Evolutionary conservation across 306 rosid species (phyloP), one percentile per base, ranked within the genome.

Genomic region (Cicer cuneatum): DNA sequence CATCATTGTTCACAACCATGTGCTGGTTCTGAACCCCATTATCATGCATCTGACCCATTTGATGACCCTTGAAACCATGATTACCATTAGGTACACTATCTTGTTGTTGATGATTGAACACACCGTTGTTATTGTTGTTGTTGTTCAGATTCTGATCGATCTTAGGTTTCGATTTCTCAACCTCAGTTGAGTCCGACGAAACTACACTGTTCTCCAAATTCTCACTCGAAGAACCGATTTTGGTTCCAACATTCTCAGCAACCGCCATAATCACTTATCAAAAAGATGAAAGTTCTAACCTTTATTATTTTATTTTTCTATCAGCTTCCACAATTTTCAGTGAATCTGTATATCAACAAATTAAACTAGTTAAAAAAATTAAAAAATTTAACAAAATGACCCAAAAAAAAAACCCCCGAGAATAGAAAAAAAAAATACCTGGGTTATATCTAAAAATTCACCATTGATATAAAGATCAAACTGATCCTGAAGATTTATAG

Each of bases 161-260:
- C 54, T 79, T 75, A 81, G 96, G 83, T 70, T 89, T 88, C 43
- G 87, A 84, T 73, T 79, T 89, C 80, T 83, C 89, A 33, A 83
- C 79, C 75, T 86, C 96, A 73, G 79, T 78, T 2, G 92, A 70
- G 64, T 83, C 92, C 59, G 89, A 74, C 9, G 92, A 84, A 11
- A 84, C 85, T 16, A 80, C 86, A 68, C 82, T 74, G 64, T 69
- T 80, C 24, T 90, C 91, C 74, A 89, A 77, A 77, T 75, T 86
- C 68, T 88, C 89, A 75, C 78, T 47, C 11, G 88, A 75, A 43
- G 86, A 75, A 16, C 73, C 84, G 82, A 71, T 61, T 82, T 71
- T 82, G 13, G 82, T 65, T 54, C 88, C 88, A 56, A 85, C 97
- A 93, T 88, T 89, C 86, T 93, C 98, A 81, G 89, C 90, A 13